These are phyloP conservation scores for Arthroderma sp. DNA, from an alignment of 2,329 filamentous ascomycete genomes.

Conservation along the genomic window DNA sequence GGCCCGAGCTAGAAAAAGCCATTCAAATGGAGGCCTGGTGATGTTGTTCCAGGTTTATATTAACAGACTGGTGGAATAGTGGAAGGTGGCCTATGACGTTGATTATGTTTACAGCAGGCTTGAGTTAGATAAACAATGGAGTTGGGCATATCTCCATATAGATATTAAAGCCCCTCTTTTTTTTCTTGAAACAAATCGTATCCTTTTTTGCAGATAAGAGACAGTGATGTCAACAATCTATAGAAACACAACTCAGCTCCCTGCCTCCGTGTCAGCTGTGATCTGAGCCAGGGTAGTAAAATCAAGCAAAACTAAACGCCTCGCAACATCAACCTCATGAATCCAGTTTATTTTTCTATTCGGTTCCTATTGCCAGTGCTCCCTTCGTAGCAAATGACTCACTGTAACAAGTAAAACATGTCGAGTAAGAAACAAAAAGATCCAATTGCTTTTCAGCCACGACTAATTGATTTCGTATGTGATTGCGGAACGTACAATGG, in stretches of 20 bases:
- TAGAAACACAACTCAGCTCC: not conserved
- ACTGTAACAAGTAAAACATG: not conserved
- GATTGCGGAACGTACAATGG: no score
- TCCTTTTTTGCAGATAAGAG: not conserved
- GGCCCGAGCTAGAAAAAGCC: slow-evolving; percentile 23
- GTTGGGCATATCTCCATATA: not conserved
- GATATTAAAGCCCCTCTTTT: not conserved
- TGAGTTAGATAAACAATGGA: not conserved
- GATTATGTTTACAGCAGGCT: no score
- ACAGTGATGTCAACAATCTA: slow-evolving; percentile 4
- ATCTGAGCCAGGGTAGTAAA: not conserved
- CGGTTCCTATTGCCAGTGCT: no score
- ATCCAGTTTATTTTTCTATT: not conserved
- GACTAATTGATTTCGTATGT: no score
- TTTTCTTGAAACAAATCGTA: not conserved
- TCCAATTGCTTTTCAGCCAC: not conserved
- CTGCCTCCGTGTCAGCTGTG: not conserved
- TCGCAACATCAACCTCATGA: not conserved
- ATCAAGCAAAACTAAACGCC: not conserved
- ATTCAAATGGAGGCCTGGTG: slow-evolving; percentile 1
- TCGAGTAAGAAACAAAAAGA: not conserved
- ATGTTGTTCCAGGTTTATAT: not conserved
- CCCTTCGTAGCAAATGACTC: not conserved
- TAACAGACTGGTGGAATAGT: no score
- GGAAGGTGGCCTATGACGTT: no score